Conservation (phyloP, 441 rosid species). For the Adansonia gregorii region DNA sequence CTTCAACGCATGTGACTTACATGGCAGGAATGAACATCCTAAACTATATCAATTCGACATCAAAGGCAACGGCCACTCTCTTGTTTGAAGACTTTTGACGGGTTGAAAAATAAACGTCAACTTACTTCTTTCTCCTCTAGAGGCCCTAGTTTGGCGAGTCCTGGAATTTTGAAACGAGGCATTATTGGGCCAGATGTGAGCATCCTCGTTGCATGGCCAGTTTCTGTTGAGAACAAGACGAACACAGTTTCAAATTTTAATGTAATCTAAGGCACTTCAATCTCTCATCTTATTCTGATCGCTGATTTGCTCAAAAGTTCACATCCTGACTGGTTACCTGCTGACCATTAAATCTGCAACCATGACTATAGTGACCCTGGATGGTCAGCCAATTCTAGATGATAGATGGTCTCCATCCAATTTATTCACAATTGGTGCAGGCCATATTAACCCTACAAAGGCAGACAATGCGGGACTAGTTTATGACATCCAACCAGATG, state of each 20-base stretch:
- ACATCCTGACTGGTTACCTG: conserved; percentile 46
- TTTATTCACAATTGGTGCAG: conserved; percentile 48
- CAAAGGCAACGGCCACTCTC: conserved; percentile 39
- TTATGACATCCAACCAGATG: conserved; percentile 53
- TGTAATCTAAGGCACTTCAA: conserved; percentile 43
- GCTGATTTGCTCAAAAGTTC: conserved; percentile 42
- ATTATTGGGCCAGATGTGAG: conserved; percentile 50
- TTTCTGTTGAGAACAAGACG: conserved; percentile 39
- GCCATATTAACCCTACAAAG: conserved; percentile 51
- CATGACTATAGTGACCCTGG: conserved; percentile 38
- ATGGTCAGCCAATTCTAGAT: conserved; percentile 38
- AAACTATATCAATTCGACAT: conserved; percentile 46
- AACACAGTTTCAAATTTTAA: conserved; percentile 40
- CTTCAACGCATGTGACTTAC: conserved; percentile 50
- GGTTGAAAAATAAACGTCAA: no score
- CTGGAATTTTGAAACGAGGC: conserved; percentile 54
- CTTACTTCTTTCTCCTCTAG: conserved; percentile 53
- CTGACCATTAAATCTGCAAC: conserved; percentile 45
- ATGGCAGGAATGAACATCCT: conserved; percentile 46
- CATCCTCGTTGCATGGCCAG: conserved; percentile 58
- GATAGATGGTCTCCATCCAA: conserved; percentile 35
- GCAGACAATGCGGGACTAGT: conserved; percentile 54
- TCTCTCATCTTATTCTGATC: conserved; percentile 47
- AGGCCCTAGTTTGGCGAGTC: conserved; percentile 50
- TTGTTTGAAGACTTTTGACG: conserved; percentile 42